Evolutionary conservation across 129 eudicot species (phyloP), one percentile per base, ranked within the genome.

Genomic region (Centella asiatica): DNA sequence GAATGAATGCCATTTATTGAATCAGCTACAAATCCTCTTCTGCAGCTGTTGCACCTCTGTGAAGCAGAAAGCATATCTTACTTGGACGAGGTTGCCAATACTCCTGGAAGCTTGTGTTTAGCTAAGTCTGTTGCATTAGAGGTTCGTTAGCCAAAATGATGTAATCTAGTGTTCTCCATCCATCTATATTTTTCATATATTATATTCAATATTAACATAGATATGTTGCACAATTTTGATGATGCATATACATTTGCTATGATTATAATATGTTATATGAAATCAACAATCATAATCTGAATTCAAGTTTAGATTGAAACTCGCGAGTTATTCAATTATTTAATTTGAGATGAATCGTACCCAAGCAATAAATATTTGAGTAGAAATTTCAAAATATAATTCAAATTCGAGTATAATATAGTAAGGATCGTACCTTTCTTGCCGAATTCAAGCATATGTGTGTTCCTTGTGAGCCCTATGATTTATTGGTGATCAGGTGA

Each of bases 21-120:
- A 56, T 42, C 63, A 57, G 59, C 52, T 55, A 68, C 55, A 10
- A 56, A 34, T 27, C 53, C 52, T 67, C 51, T 76, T 65, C 49
- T 88, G 85, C 83, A 93, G 99, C 80, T 93, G 56, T 74, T 87
- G 85, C 74, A 82, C 64, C 96, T 93, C 22, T 93, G 99, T 67
- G 99, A 93, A 81, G 85, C 85, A 20, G 99, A 93, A 74, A 85
- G 89, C 60, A 73, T 81, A 5, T 87, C 99, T 54, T 93, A 82
- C 84, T 71, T 93, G 75, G 99, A 93, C 73, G 99, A 80, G 74
- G 89, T 86, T 76, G 95, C 95, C 72, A 81, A 85, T 72, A 77
- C 80, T 61, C 74, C 89, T 26, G 62, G 55, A 72, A 83, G 95
- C 71, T 67, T 82, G 88, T 64, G 70, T 72, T 68, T 93, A 78